These are phyloP conservation scores for Aspergillus sp. DNA, from an alignment of 2,329 filamentous ascomycete species.

Conservation along the genomic window DNA sequence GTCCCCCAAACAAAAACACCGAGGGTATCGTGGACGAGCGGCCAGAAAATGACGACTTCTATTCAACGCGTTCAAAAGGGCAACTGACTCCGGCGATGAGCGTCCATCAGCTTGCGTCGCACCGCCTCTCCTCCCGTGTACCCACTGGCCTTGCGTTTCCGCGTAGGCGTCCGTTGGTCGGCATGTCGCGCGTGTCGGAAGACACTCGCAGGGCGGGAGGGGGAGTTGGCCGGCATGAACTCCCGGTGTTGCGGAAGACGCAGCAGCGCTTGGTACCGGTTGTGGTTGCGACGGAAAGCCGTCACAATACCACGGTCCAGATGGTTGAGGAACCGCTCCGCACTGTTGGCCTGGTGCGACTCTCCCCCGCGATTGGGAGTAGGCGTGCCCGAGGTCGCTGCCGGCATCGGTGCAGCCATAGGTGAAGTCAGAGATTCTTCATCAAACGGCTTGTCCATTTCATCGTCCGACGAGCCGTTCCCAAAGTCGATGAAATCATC, in stretches of 20 bases:
- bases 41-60: not conserved
- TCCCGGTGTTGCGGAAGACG: slow-evolving; percentile 47
- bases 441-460: slow-evolving; percentile 54
- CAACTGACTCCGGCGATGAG: slow-evolving; percentile 38
- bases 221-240: slow-evolving; percentile 45
- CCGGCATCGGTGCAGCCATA: slow-evolving; percentile 38
- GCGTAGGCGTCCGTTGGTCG: slow-evolving; percentile 39
- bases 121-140: slow-evolving; percentile 41
- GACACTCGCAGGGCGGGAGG: slow-evolving; percentile 41
- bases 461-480: slow-evolving; percentile 57
- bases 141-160: slow-evolving; percentile 38
- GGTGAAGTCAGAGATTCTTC: slow-evolving; percentile 43
- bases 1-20: not conserved
- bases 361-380: slow-evolving; percentile 35
- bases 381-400: slow-evolving; percentile 26
- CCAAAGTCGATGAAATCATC: slow-evolving; percentile 72
- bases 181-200: slow-evolving; percentile 40
- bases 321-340: slow-evolving; percentile 60
- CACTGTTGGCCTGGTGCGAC: slow-evolving; percentile 28
- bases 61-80: slow-evolving; percentile 26
- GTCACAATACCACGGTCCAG: slow-evolving; percentile 71
- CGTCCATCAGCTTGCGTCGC: slow-evolving; percentile 43
- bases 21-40: slow-evolving; percentile 1
- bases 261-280: slow-evolving; percentile 48
- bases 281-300: slow-evolving; percentile 66